Evolutionary conservation across 352 stramenopile species (phyloP).

Genomic region (Globisporangium paddicum): DNA sequence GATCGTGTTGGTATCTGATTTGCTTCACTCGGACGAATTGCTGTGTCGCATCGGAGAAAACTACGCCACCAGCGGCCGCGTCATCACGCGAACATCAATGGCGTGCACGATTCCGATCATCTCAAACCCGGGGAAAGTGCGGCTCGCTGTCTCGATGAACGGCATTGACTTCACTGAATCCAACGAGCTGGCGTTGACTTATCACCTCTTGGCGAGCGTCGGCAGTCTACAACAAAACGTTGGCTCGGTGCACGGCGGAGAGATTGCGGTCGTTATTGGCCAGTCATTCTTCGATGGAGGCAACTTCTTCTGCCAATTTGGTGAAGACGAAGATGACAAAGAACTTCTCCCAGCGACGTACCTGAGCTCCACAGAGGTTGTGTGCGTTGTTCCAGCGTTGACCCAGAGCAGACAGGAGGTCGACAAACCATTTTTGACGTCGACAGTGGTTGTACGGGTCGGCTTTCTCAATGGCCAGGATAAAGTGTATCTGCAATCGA

Average conservation of each 20-base stretch:
- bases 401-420: not conserved
- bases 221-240: conserved; percentile 8
- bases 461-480: not conserved
- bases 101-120: conserved; percentile 24
- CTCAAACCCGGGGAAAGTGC: conserved; percentile 11
- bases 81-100: conserved; percentile 24
- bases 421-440: not conserved
- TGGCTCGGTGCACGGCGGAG: conserved; percentile 26
- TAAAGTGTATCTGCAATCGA: not conserved
- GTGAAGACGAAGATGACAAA: not conserved
- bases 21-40: conserved; percentile 15
- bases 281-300: conserved; percentile 18
- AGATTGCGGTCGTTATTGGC: conserved; percentile 19
- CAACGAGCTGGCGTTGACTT: conserved; percentile 13
- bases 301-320: conserved; percentile 23
- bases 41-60: conserved; percentile 32
- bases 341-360: conserved; percentile 7
- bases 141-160: conserved; percentile 31
- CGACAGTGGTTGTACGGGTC: not conserved
- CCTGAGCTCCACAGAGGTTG: conserved; percentile 10
- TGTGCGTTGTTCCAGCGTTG: conserved; percentile 25
- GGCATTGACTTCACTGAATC: conserved; percentile 29
- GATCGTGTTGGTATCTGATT: conserved; percentile 15
- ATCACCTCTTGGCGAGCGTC: conserved; percentile 15
- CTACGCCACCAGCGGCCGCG: conserved; percentile 7